Base-by-base conservation (phyloP, 768 basidiomycete genomes). In the Lanmaoa pseudosensibilis region DNA sequence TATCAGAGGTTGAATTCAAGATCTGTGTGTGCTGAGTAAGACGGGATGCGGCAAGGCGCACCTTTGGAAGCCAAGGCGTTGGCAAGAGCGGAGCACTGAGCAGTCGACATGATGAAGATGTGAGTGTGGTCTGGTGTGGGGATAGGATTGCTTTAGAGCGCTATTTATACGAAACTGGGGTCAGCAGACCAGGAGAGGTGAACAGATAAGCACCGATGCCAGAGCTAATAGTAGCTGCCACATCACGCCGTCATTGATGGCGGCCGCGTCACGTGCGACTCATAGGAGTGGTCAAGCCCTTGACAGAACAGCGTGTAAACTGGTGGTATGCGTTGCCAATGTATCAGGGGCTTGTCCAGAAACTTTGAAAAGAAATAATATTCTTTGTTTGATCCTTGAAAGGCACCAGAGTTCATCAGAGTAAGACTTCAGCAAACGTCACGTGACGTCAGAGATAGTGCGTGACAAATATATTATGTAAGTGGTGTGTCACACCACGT, bases 61-160 rank as follows among this genome's bases (percentile, higher is more conserved):
- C 87, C 82, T 59, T 77, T 74, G 63, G 65, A 73, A 2, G 63
- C 50, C 74, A 82, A 76, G 13, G 85, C 86, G 30, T 72, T 73
- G 60, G 74, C 74, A 62, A 90, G 74, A 46, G 85, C 86, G 62
- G 77, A 62, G 71, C 88, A 89, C 66, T 78, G 79, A 11, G 52
- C 8, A 4, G 46, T 19, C 27, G 45, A 23, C 44, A 80, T 72
- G 78, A 74, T 52, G 80, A 74, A 46, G 80, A 72, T 84, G 54
- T 55, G 30, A 25, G 40, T 69, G 48, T 69, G 48, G 46, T 54
- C 7, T 46, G 44, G 36, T 45, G 38, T 43, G 27, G 39, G 21
- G 38, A 43, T 52, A 25, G 3, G 50, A 32, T 21, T 19, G 34
- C 13, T 34, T 8, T 30, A n/a, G 10, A 40, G 18, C 43, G 16